Base-by-base conservation (phyloP, 805 yeast genomes). In the Ogataea dorogensis region DNA sequence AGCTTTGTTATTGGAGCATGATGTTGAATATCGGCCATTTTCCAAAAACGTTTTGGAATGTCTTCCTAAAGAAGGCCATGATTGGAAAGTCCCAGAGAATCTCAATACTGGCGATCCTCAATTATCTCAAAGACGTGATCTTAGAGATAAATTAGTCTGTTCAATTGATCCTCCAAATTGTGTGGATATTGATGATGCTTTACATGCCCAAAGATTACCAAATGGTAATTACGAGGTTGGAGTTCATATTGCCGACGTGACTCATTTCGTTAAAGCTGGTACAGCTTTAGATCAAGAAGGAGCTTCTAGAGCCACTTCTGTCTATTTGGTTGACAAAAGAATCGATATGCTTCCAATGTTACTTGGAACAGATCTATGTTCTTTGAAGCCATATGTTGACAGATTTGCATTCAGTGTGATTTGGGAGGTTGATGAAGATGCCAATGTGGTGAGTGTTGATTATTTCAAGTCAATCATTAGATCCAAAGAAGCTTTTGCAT, bases 231-330 rank as follows among this genome's bases (percentile, higher is more conserved):
- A 76, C 68, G 96, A 93, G 59, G 95, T 93, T 38, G 99, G 99
- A 55, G 99, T 93, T 19, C 99, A 93, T 57, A 93, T 93, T 67
- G 99, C 99, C 7, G 99, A 93, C 64, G 99, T 93, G 19, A 86
- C 98, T 1, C 95, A 93, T 64, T 93, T 93, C 56, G 98, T 93
- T 29, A 87, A 88, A 61, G 82, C 98, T 0, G 83, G 81, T 44
- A 87, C 96, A 3, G 81, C 98, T 0, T 70, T 93, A 42, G 98
- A 93, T 58, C 82, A 77, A 28, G 99, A 93, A 64, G 99, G 97
- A 62, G 95, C 98, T 0, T 74, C 95, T 1, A 78, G 99, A 64
- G 98, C 97, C 53, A 93, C 98, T 0, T 89, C 98, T 4, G 97
- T 93, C 3, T 93, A 93, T 63, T 70, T 93, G 38, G 99, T 93